Base-by-base conservation (phyloP, 2,329 filamentous ascomycete genomes). In the Pseudopyrenochaeta lycopersici region DNA sequence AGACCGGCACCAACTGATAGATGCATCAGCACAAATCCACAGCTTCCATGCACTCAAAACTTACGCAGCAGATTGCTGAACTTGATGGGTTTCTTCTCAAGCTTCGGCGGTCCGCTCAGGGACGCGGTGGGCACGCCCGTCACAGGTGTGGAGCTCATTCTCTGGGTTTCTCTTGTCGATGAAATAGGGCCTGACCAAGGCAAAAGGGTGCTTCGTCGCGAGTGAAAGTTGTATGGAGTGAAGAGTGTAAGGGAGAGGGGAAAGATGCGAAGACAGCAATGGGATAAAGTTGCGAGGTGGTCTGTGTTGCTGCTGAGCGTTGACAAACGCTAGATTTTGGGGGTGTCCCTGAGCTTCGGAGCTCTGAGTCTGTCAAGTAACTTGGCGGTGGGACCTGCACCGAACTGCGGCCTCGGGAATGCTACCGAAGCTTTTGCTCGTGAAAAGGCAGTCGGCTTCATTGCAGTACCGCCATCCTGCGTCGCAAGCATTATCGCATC, bases 51-150 rank as follows among this genome's bases (percentile, higher is more conserved):
- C n/a, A 9, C 5, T 15, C 9, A 39, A 17, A 10, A 82, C 83
- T 75, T 74, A 86, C 83, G 87, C 74, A 99, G 84, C 86, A 99
- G 80, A 83, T 99, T 99, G 84, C 92, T 97, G 86, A 98, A 98
- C 88, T 97, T 98, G 87, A 99, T 87, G 66, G 95, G 95, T 88
- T 98, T 98, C 90, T 98, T 98, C 89, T 97, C 93, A 77, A 96
- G 82, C 79, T 78, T 81, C 77, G 81, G 78, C 76, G 81, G 80
- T 31, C 55, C 61, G 36, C 44, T 57, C 29, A 49, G 50, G 32
- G 58, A 52, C 78, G 80, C 74, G 49, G 57, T 60, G 75, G 80
- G 76, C 77, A 78, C 70, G 65, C 79, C 78, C 68, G 84, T 79
- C 55, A 73, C 63, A 54, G 73, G 65, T 52, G 72, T 70, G 65